Base-by-base conservation (phyloP, 2,329 filamentous ascomycete species). In the Boeremia exigua region DNA sequence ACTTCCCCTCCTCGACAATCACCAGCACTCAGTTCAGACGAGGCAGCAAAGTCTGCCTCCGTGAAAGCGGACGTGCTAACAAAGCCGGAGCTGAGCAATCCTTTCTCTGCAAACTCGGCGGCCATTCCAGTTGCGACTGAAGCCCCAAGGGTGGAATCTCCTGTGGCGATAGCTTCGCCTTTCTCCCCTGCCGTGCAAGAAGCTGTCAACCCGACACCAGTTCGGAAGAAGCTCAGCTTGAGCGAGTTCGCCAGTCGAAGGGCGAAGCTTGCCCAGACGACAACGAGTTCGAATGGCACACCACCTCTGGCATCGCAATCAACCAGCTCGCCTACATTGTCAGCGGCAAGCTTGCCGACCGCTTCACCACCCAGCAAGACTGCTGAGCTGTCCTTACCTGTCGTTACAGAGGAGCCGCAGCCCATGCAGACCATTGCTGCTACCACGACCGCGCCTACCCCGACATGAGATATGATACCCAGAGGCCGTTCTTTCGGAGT, bases 181-280 rank as follows among this genome's bases (percentile, higher is more conserved):
- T 72, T 75, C 54, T 76, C 75, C 9, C 71, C 74, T 34, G 73
- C 76, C 9, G 76, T 80, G 25, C 72, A 71, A n/a, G 74, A 72
- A 40, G 73, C 78, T 9, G 68, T 80, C n/a, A 73, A 70, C 17
- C 75, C 78, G 19, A 71, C 68, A 34, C 78, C 77, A 25, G 71
- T 73, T 23, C 75, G 77, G 55, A 82, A 82, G 71, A 82, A 82
- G 70, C 71, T 82, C 54, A 81, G 79, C 58, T 61, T 82, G n/a
- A 81, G 79, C 59, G 80, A 81, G 48, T 82, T 81, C 55, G 80
- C 78, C 5, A 79, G 75, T 46, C 72, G 79, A 44, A 76, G 69
- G 51, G 79, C 78, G 53, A 75, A 76, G 49, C 58, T 73, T 39
- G 69, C 69, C 6, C 70, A 73, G 40, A 68, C 64, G 29, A 61